phyloP scores from a whole-genome alignment of 2,329 filamentous ascomycete genomes.

The Xylaria polymorpha region DNA sequence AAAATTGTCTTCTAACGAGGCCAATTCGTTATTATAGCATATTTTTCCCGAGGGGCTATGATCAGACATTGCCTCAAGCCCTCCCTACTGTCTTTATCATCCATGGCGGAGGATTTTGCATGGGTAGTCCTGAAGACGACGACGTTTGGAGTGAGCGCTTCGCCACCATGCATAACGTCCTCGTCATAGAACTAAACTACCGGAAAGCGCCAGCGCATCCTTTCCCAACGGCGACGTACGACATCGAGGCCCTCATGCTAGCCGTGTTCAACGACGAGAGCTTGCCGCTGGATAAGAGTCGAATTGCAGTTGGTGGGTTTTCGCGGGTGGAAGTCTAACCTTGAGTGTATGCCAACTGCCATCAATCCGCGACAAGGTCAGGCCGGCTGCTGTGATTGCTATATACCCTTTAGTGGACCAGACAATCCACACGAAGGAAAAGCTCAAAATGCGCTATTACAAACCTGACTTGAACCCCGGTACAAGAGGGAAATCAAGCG shows the following conservation, averaged over 20 bases:
- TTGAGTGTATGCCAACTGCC: slow-evolving; percentile 54
- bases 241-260: slow-evolving; percentile 54
- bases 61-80: slow-evolving; percentile 43
- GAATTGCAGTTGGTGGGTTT: slow-evolving; percentile 58
- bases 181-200: slow-evolving; percentile 60
- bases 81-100: slow-evolving; percentile 57
- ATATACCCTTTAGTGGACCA: slow-evolving; percentile 58
- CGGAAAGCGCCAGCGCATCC: slow-evolving; percentile 54
- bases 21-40: slow-evolving; percentile 40
- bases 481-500: slow-evolving; percentile 43
- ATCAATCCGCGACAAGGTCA: slow-evolving; percentile 51
- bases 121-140: slow-evolving; percentile 54
- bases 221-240: slow-evolving; percentile 56
- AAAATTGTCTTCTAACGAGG: not conserved
- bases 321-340: slow-evolving; percentile 58
- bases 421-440: slow-evolving; percentile 47
- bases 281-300: slow-evolving; percentile 56
- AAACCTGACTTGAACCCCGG: slow-evolving; percentile 49
- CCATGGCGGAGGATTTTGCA: slow-evolving; percentile 58
- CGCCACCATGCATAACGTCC: slow-evolving; percentile 52
- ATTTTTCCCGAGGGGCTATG: slow-evolving; percentile 52
- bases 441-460: slow-evolving; percentile 51
- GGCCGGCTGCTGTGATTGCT: slow-evolving; percentile 48
- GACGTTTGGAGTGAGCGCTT: slow-evolving; percentile 55
- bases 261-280: slow-evolving; percentile 54